Evolutionary conservation across 1,284 basidiomycete genomes (phyloP).

Genomic region (Neotropicomus parvogracilis): DNA sequence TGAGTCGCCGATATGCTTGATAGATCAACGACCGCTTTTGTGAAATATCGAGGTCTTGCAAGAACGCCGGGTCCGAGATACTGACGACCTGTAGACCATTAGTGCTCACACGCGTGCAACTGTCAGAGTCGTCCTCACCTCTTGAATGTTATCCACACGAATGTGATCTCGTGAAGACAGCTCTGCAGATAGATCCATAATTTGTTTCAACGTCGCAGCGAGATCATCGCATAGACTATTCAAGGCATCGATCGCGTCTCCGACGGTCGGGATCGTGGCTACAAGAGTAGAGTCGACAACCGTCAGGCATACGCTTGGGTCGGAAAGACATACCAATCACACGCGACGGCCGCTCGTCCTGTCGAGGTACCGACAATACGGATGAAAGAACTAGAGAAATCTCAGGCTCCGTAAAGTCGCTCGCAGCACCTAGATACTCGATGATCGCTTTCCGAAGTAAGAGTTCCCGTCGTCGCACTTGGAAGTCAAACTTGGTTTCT

Average conservation of each 20-base stretch:
- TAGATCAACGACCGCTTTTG: constrained; percentile 65
- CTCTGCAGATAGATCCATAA: constrained; percentile 66
- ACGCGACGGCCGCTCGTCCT: constrained; percentile 43
- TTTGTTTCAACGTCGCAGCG: constrained; percentile 58
- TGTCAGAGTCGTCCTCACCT: constrained; percentile 40
- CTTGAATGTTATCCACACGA: constrained; percentile 66
- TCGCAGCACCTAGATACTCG: constrained; percentile 63
- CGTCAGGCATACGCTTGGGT: no score
- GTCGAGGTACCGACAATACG: constrained; percentile 45
- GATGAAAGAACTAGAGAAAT: constrained; percentile 66
- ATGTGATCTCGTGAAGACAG: constrained; percentile 69
- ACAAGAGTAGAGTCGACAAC: not conserved
- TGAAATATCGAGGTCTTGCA: constrained; percentile 62
- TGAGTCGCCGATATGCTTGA: constrained; percentile 55
- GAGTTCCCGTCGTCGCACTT: constrained; percentile 50
- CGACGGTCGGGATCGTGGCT: constrained; percentile 75
- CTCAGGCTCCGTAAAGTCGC: constrained; percentile 71
- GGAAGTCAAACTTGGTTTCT: constrained; percentile 55
- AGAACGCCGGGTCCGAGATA: constrained; percentile 49
- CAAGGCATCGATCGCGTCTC: constrained; percentile 70
- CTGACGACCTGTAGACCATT: constrained; percentile 46
- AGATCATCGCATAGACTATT: constrained; percentile 61
- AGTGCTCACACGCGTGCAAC: not conserved
- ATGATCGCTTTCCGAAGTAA: constrained; percentile 58
- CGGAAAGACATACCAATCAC: constrained; percentile 35